These are phyloP conservation scores for Alternaria hordeiaustralica DNA, from an alignment of 2,329 filamentous ascomycete species.

Conservation along the genomic window DNA sequence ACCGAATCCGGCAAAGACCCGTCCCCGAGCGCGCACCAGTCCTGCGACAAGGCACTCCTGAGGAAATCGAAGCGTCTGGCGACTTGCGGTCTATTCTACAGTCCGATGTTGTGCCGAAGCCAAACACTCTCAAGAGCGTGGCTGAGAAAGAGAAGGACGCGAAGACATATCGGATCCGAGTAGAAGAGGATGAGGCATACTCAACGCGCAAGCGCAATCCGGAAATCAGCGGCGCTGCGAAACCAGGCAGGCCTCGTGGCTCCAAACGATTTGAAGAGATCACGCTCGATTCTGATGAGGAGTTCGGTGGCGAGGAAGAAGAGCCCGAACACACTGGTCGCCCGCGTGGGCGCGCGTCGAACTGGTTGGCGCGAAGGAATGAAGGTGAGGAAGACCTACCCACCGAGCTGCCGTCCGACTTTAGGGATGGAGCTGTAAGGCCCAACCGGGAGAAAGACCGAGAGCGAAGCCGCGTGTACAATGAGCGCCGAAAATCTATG, in stretches of 20 bases:
- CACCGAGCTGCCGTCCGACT: conserved; percentile 52
- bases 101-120: conserved; percentile 42
- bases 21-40: conserved; percentile 30
- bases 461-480: conserved; percentile 27
- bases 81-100: conserved; percentile 42
- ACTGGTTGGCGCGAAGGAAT: conserved; percentile 53
- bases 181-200: conserved; percentile 52
- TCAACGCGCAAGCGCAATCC: conserved; percentile 38
- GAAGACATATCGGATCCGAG: conserved; percentile 45
- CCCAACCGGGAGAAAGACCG: conserved; percentile 36
- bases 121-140: conserved; percentile 17
- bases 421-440: conserved; percentile 46
- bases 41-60: conserved; percentile 23
- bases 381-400: conserved; percentile 52
- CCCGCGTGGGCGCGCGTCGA: conserved; percentile 38
- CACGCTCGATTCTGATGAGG: conserved; percentile 54
- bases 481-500: conserved; percentile 37
- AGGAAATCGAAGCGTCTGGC: conserved; percentile 31
- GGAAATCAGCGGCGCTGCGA: conserved; percentile 30
- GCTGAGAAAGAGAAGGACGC: conserved; percentile 39
- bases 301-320: conserved; percentile 38
- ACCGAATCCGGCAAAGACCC: conserved; percentile 43
- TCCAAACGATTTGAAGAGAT: conserved; percentile 53
- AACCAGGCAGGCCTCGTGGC: conserved; percentile 29
- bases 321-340: conserved; percentile 21